These are phyloP conservation scores for Erythrophleum ivorense DNA, from an alignment of 331 rosid species.

Conservation along the genomic window DNA sequence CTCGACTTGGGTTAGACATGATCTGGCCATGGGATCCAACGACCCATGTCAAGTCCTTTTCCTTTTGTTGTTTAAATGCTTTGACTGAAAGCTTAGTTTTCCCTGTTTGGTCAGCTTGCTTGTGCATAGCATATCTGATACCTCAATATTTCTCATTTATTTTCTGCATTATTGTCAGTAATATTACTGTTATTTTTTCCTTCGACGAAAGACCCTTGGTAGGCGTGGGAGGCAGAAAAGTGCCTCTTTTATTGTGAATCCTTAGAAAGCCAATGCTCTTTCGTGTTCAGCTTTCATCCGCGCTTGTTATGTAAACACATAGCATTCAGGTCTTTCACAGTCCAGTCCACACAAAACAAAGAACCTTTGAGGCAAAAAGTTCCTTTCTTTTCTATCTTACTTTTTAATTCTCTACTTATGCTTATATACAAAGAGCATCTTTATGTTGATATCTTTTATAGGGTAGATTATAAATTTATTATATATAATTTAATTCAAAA, in stretches of 20 bases:
- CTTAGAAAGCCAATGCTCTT: constrained; percentile 44
- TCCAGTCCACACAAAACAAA: constrained; percentile 8
- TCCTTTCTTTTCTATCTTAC: background rate
- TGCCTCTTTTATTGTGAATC: constrained; percentile 40
- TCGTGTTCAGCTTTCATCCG: constrained; percentile 34
- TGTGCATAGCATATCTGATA: background rate
- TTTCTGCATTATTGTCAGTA: background rate
- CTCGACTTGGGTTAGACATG: constrained; percentile 29
- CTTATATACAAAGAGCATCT: no score
- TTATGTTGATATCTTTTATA: no score
- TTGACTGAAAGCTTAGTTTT: constrained; percentile 10
- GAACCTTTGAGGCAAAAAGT: constrained; percentile 11
- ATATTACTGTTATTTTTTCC: background rate
- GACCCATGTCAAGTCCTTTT: constrained; percentile 7
- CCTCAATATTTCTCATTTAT: background rate
- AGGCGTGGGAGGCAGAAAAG: constrained; percentile 67
- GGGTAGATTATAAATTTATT: no score
- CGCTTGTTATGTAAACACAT: background rate
- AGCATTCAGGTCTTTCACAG: constrained; percentile 13
- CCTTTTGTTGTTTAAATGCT: background rate
- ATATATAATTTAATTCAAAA: no score
- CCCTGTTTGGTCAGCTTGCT: background rate
- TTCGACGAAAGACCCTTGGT: constrained; percentile 33
- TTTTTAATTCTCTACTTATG: no score
- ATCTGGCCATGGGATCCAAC: constrained; percentile 38